Conservation (phyloP, 2,329 filamentous ascomycete species). For the Celoporthe dispersa region DNA sequence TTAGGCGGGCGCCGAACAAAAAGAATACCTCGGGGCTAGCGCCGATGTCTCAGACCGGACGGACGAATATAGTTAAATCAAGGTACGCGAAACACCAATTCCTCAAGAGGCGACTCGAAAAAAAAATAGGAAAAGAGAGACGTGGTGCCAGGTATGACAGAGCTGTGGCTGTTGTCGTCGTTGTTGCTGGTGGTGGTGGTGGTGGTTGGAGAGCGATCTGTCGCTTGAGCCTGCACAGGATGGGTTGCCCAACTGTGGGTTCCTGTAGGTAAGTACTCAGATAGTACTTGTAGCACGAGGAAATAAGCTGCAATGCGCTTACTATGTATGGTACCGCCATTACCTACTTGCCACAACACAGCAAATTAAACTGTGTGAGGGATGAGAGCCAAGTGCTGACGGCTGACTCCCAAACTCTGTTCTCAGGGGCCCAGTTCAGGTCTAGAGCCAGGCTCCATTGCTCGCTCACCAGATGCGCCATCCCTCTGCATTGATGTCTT, state of each 20-base stretch:
- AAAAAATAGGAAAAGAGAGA: not conserved
- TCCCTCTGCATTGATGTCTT: not conserved
- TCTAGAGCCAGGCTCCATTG: not conserved
- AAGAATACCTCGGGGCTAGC: slow-evolving; percentile 1
- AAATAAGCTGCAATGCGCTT: not conserved
- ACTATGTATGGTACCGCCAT: not conserved
- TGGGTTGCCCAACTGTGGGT: not conserved
- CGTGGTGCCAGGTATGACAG: not conserved
- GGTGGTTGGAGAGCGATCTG: not conserved
- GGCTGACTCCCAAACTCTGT: not conserved
- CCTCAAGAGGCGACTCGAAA: not conserved
- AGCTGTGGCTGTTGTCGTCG: not conserved
- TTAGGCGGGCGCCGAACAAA: not conserved
- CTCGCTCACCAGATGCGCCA: not conserved
- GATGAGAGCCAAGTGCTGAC: not conserved
- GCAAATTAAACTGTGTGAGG: not conserved
- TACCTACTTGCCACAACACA: not conserved
- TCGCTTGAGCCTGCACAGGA: not conserved
- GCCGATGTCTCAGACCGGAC: slow-evolving; percentile 6
- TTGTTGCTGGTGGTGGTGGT: not conserved
- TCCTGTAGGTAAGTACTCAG: not conserved
- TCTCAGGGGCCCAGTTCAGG: not conserved
- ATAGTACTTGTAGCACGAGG: not conserved
- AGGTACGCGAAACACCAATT: not conserved
- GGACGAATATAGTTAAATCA: not conserved